Evolutionary conservation across 768 basidiomycete species (phyloP).

Genomic region (Cystoderma amianthinum): DNA sequence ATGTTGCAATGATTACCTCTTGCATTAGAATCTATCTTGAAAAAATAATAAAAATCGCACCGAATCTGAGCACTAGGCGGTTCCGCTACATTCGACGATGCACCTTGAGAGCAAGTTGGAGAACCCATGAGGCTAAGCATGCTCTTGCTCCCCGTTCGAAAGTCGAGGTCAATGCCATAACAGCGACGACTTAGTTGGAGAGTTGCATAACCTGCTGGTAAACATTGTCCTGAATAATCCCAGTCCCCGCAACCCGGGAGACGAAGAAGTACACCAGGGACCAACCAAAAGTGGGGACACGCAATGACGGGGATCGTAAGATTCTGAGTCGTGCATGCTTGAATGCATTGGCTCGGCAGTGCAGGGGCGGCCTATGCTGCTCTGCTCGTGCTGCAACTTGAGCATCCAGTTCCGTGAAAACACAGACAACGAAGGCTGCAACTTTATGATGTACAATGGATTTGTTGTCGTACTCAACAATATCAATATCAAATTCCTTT

Average conservation of each 20-base stretch:
- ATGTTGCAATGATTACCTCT: too few species aligned
- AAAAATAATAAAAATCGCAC: too few species aligned
- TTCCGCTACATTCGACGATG: too few species aligned
- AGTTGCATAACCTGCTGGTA: conserved; percentile 62
- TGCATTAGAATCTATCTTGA: too few species aligned
- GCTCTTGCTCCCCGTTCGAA: too few species aligned
- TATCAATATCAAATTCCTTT: conserved; percentile 99
- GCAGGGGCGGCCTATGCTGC: conserved; percentile 64
- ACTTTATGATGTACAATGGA: conserved; percentile 99
- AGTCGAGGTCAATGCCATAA: conserved; percentile 63
- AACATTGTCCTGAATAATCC: conserved; percentile 19
- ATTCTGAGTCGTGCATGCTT: conserved; percentile 22
- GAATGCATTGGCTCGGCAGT: conserved; percentile 71
- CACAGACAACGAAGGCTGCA: conserved; percentile 87
- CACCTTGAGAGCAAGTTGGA: too few species aligned
- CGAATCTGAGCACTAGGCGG: too few species aligned
- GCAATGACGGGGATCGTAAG: conserved; percentile 3
- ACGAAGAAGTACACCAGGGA: conserved; percentile 8
- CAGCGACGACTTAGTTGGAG: conserved; percentile 67
- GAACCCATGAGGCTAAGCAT: too few species aligned
- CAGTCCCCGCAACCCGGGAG: conserved; percentile 10
- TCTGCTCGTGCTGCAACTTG: conserved; percentile 66
- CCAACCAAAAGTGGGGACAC: background rate
- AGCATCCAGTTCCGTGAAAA: conserved; percentile 82
- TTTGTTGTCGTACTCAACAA: conserved; percentile 96